A percentile compares a stretch with the other conserved stretches of the same genome.
phyloP scores from a whole-genome alignment of 176 grass and related monocot genomes.

The Bothriochloa decipiens region DNA sequence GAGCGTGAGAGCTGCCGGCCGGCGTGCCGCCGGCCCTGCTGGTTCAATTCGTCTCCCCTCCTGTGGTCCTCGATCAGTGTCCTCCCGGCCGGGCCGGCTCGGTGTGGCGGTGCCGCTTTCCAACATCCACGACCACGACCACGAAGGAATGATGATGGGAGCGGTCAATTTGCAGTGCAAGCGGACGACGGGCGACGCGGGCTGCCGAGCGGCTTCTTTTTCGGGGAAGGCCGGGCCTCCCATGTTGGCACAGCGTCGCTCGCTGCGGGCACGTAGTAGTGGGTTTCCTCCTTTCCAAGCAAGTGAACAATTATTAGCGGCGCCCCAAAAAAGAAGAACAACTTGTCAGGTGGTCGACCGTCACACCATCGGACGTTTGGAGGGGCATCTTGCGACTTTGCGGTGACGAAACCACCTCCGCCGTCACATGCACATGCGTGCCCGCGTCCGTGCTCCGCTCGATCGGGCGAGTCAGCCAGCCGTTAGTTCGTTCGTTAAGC shows the following conservation, averaged over 20 bases:
- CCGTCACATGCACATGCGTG: conserved; percentile 10
- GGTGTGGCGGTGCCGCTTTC: conserved; percentile 13
- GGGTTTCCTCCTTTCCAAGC: conserved; percentile 61
- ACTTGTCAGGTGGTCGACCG: conserved; percentile 48
- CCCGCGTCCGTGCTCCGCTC: neutral
- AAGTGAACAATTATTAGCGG: conserved; percentile 39
- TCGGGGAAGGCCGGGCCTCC: neutral
- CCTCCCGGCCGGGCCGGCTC: neutral
- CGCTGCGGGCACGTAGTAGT: neutral
- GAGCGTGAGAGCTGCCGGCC: neutral
- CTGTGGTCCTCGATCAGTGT: conserved; percentile 1
- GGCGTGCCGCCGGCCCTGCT: neutral
- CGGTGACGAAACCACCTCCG: neutral
- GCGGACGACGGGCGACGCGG: neutral
- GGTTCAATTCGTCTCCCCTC: neutral
- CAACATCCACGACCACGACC: conserved; percentile 1
- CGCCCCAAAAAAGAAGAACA: neutral
- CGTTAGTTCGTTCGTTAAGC: neutral
- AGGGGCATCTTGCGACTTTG: neutral
- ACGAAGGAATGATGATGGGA: conserved; percentile 17
- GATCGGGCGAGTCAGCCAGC: too few relatives aligned
- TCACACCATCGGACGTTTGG: conserved; percentile 11
- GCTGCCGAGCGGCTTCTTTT: neutral
- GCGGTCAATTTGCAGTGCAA: too few relatives aligned
- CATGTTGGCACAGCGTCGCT: neutral